Conservation (phyloP, 176 grass and related monocot species). For the Cenchrus americanus region DNA sequence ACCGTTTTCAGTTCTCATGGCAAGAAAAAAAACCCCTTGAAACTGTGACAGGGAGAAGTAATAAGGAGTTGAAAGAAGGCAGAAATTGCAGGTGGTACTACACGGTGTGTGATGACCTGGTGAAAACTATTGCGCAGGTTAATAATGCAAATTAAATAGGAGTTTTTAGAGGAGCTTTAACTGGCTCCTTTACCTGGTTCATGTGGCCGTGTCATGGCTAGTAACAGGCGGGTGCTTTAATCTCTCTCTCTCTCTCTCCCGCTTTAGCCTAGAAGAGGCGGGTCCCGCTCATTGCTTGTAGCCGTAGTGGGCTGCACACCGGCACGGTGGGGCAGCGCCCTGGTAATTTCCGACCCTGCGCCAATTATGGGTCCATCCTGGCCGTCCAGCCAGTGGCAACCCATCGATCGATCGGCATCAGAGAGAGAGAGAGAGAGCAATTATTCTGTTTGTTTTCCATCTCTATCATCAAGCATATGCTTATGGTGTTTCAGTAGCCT, state of each 20-base stretch:
- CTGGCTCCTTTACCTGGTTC: slow-evolving; percentile 13
- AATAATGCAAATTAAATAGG: not conserved
- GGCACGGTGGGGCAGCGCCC: not conserved
- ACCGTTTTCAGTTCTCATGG: not conserved
- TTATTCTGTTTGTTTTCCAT: slow-evolving; percentile 10
- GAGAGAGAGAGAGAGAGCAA: not conserved
- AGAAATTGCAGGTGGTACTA: not conserved
- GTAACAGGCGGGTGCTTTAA: not conserved
- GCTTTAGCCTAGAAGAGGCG: slow-evolving; percentile 23
- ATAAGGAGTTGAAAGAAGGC: not conserved
- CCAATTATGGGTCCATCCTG: not conserved
- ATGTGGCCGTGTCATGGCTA: slow-evolving; percentile 43
- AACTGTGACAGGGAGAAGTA: not conserved
- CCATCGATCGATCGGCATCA: not conserved
- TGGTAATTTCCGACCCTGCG: slow-evolving; percentile 29
- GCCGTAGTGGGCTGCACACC: slow-evolving; percentile 42
- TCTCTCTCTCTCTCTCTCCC: not conserved
- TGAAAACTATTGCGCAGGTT: not conserved
- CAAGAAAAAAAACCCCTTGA: not conserved
- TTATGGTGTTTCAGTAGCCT: not conserved
- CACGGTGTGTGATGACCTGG: not conserved
- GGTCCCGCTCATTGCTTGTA: slow-evolving; percentile 13
- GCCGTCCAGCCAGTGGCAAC: slow-evolving; percentile 26
- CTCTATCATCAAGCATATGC: not conserved
- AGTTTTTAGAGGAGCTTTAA: slow-evolving; percentile 40